These are phyloP conservation scores for Pichia sp. DNA, from an alignment of 1,139 yeast species.

Conservation along the genomic window DNA sequence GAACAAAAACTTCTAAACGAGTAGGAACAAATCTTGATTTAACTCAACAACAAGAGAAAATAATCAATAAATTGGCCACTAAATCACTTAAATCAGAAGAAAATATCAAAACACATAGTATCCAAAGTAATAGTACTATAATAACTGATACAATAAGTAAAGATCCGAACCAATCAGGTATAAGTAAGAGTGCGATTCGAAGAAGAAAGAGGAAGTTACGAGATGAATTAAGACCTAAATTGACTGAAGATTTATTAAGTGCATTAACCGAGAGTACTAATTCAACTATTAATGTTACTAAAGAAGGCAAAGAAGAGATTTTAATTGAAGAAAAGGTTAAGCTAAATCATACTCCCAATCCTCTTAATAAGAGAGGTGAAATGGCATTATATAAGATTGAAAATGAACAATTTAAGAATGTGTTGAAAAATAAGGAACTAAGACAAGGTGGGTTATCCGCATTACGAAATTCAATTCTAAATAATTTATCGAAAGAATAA, in stretches of 20 bases:
- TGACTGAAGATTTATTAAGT: slow-evolving; percentile 49
- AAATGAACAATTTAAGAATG: slow-evolving; percentile 46
- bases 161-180: slow-evolving; percentile 31
- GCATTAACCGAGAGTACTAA: slow-evolving; percentile 42
- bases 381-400: slow-evolving; percentile 46
- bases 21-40: background rate
- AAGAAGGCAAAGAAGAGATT: slow-evolving; percentile 16
- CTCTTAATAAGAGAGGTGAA: slow-evolving; percentile 52
- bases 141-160: background rate
- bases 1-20: slow-evolving; percentile 33
- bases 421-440: slow-evolving; percentile 46
- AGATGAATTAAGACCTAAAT: slow-evolving; percentile 54
- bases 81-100: slow-evolving; percentile 1
- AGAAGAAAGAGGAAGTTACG: slow-evolving; percentile 59
- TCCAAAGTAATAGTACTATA: slow-evolving; percentile 17
- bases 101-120: background rate
- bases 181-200: slow-evolving; percentile 59
- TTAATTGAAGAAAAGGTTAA: slow-evolving; percentile 20
- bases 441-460: slow-evolving; percentile 54
- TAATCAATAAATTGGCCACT: slow-evolving; percentile 14
- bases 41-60: slow-evolving; percentile 10
- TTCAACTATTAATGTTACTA: slow-evolving; percentile 19
- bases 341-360: slow-evolving; percentile 52
- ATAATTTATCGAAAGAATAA: slow-evolving; percentile 14
- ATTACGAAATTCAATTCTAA: slow-evolving; percentile 39